Base-by-base conservation (phyloP, 2,329 filamentous ascomycete species). In the Lachnellula occidentalis region DNA sequence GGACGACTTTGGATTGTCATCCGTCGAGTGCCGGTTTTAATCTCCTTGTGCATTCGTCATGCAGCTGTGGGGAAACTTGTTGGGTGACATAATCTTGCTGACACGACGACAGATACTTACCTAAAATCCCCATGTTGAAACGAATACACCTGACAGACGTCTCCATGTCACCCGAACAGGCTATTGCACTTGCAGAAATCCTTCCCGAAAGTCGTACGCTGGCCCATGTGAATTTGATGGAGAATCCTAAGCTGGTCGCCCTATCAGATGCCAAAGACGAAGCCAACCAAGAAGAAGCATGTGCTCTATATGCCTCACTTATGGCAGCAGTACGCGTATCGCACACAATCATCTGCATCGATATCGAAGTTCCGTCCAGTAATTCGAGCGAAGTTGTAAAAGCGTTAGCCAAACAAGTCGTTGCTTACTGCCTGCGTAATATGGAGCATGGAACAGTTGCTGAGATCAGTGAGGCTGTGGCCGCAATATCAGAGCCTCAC, bases 381-480 rank as follows among this genome's bases (percentile, higher is more conserved):
- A 85, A 90, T 53, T 88, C 87, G n/a, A 90, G 88, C 52, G 94
- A 96, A 69, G 82, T 96, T 22, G 88, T 96, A 64, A 95, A 91
- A 71, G 92, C 91, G 3, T 78, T 96, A 63, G 92, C 91, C 0
- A 95, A 92, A 66, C 92, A 96, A 70, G 88, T 96, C n/a, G 86
- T 96, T 43, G 92, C 90, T 0, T 96, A 96, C 70, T 96, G 89
- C 59, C 78, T 99, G 58, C 84, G 88, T 54, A 99, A 99, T 65
- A 86, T 99, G 76, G 90, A 96, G 69, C 82, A 81, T 9, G 81
- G 87, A 15, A 85, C 89, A 11, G 82, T 90, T 55, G 78, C 80
- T 9, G 85, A 87, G 53, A 78, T 82, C 55, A 73, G 73, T 58
- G 69, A 77, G 47, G 70, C 74, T 34, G 71, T 76, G 50, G 47